These are phyloP conservation scores for Elymus sibiricus DNA, from an alignment of 176 grass and related monocot genomes.

Conservation along the genomic window DNA sequence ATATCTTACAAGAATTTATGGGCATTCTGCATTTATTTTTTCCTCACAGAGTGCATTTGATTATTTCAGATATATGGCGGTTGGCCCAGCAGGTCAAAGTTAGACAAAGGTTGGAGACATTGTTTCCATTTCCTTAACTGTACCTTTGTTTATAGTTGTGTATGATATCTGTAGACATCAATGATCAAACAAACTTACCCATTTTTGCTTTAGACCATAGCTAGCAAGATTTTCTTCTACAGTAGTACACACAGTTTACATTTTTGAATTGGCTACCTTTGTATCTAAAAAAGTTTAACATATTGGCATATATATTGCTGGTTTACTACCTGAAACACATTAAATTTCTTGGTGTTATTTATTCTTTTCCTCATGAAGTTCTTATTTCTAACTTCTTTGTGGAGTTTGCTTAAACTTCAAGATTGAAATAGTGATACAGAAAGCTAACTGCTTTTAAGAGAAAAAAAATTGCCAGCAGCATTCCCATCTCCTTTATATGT, in stretches of 20 bases:
- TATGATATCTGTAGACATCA: background rate
- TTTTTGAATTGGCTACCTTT: background rate
- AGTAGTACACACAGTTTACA: background rate
- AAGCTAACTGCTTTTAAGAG: background rate
- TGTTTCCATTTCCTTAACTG: background rate
- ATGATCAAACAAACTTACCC: background rate
- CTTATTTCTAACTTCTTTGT: background rate
- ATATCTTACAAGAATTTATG: background rate
- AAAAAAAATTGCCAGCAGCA: background rate
- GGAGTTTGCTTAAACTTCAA: background rate
- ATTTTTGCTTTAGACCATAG: conserved; percentile 8
- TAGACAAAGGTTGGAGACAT: conserved; percentile 78
- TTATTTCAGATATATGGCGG: conserved; percentile 84
- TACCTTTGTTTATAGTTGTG: background rate
- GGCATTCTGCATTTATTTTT: background rate
- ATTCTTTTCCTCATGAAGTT: background rate
- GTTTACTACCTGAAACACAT: background rate
- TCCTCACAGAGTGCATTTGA: background rate
- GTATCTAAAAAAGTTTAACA: background rate
- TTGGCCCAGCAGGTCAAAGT: conserved; percentile 88
- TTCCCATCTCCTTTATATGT: background rate
- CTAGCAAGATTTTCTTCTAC: background rate
- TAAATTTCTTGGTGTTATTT: background rate
- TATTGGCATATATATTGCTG: background rate
- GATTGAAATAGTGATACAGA: background rate